Percentiles rank a stretch among this genome's conserved stretches.
Conservation (phyloP, 1,284 basidiomycete species). For the Phaffia rhodozyma region DNA sequence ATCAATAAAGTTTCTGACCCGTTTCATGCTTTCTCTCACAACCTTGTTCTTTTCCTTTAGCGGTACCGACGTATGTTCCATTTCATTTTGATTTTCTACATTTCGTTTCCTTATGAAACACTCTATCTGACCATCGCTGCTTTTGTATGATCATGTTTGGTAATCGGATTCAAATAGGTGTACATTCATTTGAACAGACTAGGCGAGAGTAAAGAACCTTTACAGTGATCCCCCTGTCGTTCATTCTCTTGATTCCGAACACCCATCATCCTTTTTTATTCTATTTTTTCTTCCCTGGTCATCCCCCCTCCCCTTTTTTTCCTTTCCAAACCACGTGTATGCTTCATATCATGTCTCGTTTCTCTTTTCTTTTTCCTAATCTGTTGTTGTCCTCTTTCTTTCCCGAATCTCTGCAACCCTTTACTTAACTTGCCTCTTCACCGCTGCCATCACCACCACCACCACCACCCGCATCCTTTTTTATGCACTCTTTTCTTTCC, state of each 20-base stretch:
- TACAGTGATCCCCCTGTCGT: constrained; percentile 26
- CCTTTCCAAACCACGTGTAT: background rate
- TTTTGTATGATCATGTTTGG: no score
- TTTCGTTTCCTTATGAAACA: constrained; percentile 93
- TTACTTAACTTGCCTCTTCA: background rate
- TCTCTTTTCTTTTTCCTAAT: background rate
- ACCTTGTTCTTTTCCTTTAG: background rate
- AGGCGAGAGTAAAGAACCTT: constrained; percentile 35
- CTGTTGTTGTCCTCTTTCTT: background rate
- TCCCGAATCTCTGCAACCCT: background rate
- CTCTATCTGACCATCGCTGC: constrained; percentile 26
- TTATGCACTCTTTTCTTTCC: no score
- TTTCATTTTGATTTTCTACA: constrained; percentile 41
- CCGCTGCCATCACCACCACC: no score
- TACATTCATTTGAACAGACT: constrained; percentile 82
- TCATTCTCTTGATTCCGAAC: background rate
- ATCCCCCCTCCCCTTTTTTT: background rate
- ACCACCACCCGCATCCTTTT: no score
- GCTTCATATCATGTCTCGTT: background rate
- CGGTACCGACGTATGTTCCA: constrained; percentile 7
- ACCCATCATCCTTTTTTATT: background rate
- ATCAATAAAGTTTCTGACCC: background rate
- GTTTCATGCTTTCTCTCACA: background rate
- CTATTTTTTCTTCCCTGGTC: no score
- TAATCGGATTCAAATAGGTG: no score